phyloP scores from a whole-genome alignment of 176 grass and related monocot species.

The Musa troglodytarum region DNA sequence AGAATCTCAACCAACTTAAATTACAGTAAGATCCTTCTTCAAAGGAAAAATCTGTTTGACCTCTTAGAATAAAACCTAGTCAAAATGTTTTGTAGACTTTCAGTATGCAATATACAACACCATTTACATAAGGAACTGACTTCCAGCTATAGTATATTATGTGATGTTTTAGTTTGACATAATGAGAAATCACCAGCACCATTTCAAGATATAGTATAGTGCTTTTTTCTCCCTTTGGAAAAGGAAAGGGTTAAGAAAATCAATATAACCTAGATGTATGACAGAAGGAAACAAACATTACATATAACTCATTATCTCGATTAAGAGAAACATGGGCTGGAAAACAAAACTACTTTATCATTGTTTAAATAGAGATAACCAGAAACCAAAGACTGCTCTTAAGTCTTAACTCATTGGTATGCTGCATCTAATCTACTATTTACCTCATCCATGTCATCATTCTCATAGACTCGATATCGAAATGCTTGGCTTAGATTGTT shows the following conservation, averaged over 20 bases:
- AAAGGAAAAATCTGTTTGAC: too few species aligned
- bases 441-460: conserved; percentile 15
- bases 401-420: neutral
- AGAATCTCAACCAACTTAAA: neutral
- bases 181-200: too few species aligned
- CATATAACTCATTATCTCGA: too few species aligned
- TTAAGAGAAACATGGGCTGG: neutral
- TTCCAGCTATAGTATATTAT: too few species aligned
- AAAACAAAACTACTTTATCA: neutral
- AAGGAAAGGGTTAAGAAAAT: too few species aligned
- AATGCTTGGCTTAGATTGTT: conserved; percentile 7
- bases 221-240: neutral
- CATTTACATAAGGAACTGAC: too few species aligned
- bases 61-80: too few species aligned
- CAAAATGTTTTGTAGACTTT: too few species aligned
- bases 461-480: conserved; percentile 4
- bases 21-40: too few species aligned
- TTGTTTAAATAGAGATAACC: neutral
- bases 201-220: too few species aligned
- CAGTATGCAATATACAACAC: too few species aligned
- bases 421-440: neutral
- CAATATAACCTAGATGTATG: neutral
- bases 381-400: neutral
- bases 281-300: neutral
- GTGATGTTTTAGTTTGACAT: too few species aligned